phyloP scores from a whole-genome alignment of 73 alveolate species.

The Durusdinium trenchii region DNA sequence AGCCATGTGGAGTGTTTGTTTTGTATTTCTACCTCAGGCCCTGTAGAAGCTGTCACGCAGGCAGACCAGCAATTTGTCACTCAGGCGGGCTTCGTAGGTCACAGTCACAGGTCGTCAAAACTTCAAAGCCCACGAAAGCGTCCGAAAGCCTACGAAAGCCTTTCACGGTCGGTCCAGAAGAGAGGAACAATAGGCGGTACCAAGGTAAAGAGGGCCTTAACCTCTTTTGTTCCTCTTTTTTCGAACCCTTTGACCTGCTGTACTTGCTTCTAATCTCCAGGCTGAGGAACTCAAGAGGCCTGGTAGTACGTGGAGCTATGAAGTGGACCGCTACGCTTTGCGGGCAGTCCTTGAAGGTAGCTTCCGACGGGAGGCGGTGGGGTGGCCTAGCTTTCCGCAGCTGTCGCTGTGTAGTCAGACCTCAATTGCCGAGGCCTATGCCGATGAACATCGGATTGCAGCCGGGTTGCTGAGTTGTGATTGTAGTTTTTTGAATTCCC shows the following conservation, averaged over 20 bases:
- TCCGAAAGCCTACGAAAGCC: too few relatives aligned
- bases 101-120: too few relatives aligned
- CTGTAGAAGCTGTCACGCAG: conserved; percentile 73
- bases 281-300: conserved; percentile 93
- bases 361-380: conserved; percentile 48
- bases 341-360: conserved; percentile 80
- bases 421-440: conserved; percentile 5
- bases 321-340: conserved; percentile 88
- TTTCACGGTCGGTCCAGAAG: too few relatives aligned
- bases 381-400: not conserved
- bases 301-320: conserved; percentile 87
- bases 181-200: too few relatives aligned
- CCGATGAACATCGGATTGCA: conserved; percentile 23
- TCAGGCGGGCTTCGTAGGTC: conserved; percentile 10
- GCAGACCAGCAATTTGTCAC: conserved; percentile 85
- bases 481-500: too few relatives aligned
- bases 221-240: too few relatives aligned
- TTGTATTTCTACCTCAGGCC: not conserved
- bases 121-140: too few relatives aligned
- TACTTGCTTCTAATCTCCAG: too few relatives aligned
- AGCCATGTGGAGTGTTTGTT: not conserved
- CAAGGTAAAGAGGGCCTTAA: too few relatives aligned
- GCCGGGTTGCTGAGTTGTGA: too few relatives aligned
- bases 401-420: not conserved
- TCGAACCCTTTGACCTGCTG: too few relatives aligned